Conservation (phyloP, 2,329 filamentous ascomycete species). For the Epichloe gansuensis region DNA sequence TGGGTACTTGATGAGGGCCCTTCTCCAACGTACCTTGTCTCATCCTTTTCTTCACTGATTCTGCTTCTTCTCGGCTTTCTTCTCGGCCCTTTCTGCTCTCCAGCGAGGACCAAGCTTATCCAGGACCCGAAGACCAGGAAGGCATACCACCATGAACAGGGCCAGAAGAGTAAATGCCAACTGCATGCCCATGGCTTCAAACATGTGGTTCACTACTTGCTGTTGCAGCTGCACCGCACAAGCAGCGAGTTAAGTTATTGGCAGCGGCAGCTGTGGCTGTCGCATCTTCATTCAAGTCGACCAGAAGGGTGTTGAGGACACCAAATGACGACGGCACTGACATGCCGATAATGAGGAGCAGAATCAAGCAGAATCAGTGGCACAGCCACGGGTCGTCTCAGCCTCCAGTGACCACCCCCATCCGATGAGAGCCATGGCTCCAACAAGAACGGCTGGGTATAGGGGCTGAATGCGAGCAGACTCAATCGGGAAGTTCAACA, state of each 20-base stretch:
- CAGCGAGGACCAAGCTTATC: slow-evolving; percentile 35
- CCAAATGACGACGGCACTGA: too few species aligned
- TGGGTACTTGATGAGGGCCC: not conserved
- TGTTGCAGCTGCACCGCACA: slow-evolving; percentile 46
- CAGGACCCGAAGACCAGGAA: slow-evolving; percentile 38
- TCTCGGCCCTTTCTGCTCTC: slow-evolving; percentile 37
- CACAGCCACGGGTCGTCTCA: slow-evolving; percentile 33
- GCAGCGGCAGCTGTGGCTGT: slow-evolving; percentile 52
- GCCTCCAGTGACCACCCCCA: too few species aligned
- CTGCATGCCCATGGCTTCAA: slow-evolving; percentile 42
- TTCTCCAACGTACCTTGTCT: not conserved
- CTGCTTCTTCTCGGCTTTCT: not conserved
- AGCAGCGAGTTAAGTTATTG: slow-evolving; percentile 51
- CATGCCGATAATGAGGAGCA: slow-evolving; percentile 45
- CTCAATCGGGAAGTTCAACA: too few species aligned
- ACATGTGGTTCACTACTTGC: slow-evolving; percentile 47
- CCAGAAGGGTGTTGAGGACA: slow-evolving; percentile 21
- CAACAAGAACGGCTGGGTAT: too few species aligned
- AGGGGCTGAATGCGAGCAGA: too few species aligned
- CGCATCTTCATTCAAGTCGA: slow-evolving; percentile 49
- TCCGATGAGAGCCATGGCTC: too few species aligned
- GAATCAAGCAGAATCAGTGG: slow-evolving; percentile 40
- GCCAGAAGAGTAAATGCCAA: slow-evolving; percentile 52
- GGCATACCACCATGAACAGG: slow-evolving; percentile 34
- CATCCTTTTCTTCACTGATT: not conserved